Conservation (phyloP, 2,329 filamentous ascomycete species). For the Cadophora malorum region DNA sequence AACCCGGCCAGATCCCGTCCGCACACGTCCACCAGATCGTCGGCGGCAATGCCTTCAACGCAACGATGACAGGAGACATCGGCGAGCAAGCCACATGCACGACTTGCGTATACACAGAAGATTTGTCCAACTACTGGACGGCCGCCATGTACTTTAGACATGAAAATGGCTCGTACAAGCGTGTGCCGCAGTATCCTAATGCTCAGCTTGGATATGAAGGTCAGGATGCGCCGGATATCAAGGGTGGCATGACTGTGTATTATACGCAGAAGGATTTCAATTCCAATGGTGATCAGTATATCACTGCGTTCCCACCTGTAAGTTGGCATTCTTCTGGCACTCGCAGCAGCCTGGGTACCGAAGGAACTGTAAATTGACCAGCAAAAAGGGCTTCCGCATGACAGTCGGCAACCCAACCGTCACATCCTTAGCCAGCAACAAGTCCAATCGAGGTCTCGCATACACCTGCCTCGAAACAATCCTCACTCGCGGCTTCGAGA, state of each 20-base stretch:
- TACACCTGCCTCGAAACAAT: conserved; percentile 29
- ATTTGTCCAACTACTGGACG: conserved; percentile 49
- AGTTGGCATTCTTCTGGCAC: neutral
- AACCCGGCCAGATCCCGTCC: conserved; percentile 26
- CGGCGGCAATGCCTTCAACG: conserved; percentile 25
- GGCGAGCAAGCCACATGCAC: conserved; percentile 55
- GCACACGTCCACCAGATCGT: conserved; percentile 31
- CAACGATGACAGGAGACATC: conserved; percentile 19
- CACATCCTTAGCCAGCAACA: conserved; percentile 11
- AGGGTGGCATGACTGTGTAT: conserved; percentile 49
- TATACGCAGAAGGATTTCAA: conserved; percentile 48
- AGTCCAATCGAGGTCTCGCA: conserved; percentile 18
- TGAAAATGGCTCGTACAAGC: conserved; percentile 60
- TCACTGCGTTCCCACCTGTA: conserved; percentile 25
- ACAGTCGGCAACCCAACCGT: conserved; percentile 28
- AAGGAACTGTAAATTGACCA: conserved; percentile 4
- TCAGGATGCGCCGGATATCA: conserved; percentile 26
- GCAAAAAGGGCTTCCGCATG: conserved; percentile 29
- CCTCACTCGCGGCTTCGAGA: conserved; percentile 20
- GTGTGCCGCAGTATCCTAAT: conserved; percentile 41
- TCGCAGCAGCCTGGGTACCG: too few relatives aligned
- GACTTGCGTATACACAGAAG: conserved; percentile 64
- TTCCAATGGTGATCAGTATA: conserved; percentile 20
- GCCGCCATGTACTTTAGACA: conserved; percentile 60
- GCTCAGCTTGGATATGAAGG: conserved; percentile 42